Evolutionary conservation across 2,329 filamentous ascomycete genomes (phyloP).

Genomic region (Bisporella sp.): DNA sequence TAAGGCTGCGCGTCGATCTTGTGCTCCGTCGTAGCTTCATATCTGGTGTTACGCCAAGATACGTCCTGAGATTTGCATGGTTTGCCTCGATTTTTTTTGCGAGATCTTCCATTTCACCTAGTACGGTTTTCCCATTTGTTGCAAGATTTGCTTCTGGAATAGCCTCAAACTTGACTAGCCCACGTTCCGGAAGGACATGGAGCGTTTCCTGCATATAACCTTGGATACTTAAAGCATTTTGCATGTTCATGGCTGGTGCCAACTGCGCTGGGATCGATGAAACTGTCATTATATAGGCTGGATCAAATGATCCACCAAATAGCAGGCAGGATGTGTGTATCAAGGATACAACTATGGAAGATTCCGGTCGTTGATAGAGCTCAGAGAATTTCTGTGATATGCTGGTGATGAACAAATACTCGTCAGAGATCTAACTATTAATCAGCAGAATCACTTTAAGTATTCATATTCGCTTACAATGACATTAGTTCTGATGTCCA

Average conservation of each 20-base stretch:
- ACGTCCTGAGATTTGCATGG: constrained; percentile 1
- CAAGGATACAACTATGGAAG: constrained; percentile 69
- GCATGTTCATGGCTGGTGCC: constrained; percentile 69
- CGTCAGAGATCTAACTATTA: constrained; percentile 58
- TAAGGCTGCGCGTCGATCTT: constrained; percentile 27
- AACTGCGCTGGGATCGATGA: constrained; percentile 62
- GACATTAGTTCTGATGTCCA: constrained; percentile 58
- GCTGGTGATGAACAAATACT: constrained; percentile 67
- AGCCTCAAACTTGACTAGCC: constrained; percentile 65
- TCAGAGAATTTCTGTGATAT: constrained; percentile 66
- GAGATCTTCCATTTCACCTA: constrained; percentile 56
- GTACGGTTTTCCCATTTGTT: constrained; percentile 61
- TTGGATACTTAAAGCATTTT: constrained; percentile 73
- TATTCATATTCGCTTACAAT: constrained; percentile 39
- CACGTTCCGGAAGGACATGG: constrained; percentile 57
- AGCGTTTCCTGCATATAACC: constrained; percentile 66
- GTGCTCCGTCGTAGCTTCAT: constrained; percentile 31
- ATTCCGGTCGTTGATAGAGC: constrained; percentile 68
- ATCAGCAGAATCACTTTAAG: constrained; percentile 5
- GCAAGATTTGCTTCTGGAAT: constrained; percentile 67
- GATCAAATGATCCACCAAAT: constrained; percentile 68
- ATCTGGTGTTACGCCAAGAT: background rate
- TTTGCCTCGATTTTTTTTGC: constrained; percentile 15
- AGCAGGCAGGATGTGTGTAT: constrained; percentile 69
- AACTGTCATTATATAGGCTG: constrained; percentile 72